A percentile compares a stretch with the other conserved stretches of the same genome.
Conservation (phyloP, 2,329 filamentous ascomycete species). For the Aspergillus pseudoterreus region DNA sequence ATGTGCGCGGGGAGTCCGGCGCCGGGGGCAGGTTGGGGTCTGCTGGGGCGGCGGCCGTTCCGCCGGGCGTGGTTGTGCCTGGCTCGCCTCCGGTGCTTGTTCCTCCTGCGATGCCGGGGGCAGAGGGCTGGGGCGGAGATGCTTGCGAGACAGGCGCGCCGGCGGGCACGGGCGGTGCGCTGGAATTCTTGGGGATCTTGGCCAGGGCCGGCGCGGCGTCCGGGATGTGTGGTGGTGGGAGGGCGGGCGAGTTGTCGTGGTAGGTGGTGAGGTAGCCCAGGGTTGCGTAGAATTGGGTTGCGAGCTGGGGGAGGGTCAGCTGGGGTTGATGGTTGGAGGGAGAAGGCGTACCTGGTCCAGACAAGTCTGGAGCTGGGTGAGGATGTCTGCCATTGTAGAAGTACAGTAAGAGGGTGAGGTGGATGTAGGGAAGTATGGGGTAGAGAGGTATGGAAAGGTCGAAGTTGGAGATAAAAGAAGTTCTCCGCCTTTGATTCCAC, state of each 20-base stretch:
- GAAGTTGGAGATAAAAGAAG: constrained; percentile 8
- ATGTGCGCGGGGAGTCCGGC: constrained; percentile 41
- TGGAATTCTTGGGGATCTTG: constrained; percentile 40
- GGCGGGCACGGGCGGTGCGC: constrained; percentile 32
- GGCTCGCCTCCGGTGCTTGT: constrained; percentile 12
- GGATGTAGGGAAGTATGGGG: not conserved
- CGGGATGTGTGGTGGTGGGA: constrained; percentile 26
- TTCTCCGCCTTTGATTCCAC: constrained; percentile 4
- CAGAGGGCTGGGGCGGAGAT: constrained; percentile 6
- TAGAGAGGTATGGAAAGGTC: not conserved
- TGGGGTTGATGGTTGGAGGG: not conserved
- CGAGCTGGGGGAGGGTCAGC: constrained; percentile 32
- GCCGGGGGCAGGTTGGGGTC: constrained; percentile 31
- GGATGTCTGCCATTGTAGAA: constrained; percentile 40
- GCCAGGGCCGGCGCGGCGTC: constrained; percentile 36
- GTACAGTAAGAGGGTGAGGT: not conserved
- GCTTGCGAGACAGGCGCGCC: constrained; percentile 18
- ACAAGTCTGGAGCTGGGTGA: constrained; percentile 50
- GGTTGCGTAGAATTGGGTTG: constrained; percentile 51
- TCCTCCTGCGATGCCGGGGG: constrained; percentile 16
- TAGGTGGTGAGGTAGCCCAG: constrained; percentile 47
- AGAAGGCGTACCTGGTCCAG: constrained; percentile 41
- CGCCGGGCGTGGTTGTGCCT: constrained; percentile 16
- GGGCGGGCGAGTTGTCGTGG: constrained; percentile 42
- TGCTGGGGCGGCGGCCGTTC: constrained; percentile 15